Percentiles rank a stretch among this genome's conserved stretches.
Evolutionary conservation across 768 basidiomycete genomes (phyloP).

Genomic region (Porpolomopsis calyptriformis): DNA sequence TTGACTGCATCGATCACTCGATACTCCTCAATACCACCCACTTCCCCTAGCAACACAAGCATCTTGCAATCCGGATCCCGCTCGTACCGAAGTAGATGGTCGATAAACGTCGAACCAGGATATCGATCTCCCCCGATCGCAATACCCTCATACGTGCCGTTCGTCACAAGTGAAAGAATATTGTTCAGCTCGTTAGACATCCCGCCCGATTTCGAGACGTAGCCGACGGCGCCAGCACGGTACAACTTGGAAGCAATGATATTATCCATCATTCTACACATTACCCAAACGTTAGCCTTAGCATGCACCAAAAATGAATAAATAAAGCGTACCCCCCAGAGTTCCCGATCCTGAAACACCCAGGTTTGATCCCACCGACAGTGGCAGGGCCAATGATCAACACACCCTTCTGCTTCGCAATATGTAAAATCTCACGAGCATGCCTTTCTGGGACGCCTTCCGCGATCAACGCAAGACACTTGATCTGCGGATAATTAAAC

Average conservation of each 20-base stretch:
- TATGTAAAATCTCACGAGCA: slow-evolving; percentile 89
- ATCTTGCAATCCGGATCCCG: slow-evolving; percentile 96
- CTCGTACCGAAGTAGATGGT: slow-evolving; percentile 96
- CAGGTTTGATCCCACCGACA: slow-evolving; percentile 98
- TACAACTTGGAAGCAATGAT: slow-evolving; percentile 98
- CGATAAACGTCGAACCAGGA: slow-evolving; percentile 97
- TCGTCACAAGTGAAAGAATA: slow-evolving; percentile 90
- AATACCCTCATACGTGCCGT: slow-evolving; percentile 99
- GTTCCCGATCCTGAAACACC: slow-evolving; percentile 99
- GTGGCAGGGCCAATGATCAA: slow-evolving; percentile 94
- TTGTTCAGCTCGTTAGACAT: slow-evolving; percentile 99
- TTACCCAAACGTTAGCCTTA: slow-evolving; percentile 5
- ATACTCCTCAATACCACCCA: slow-evolving; percentile 98
- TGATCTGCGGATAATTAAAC: slow-evolving; percentile 48
- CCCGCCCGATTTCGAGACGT: slow-evolving; percentile 98
- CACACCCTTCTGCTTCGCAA: slow-evolving; percentile 75
- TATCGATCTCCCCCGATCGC: slow-evolving; percentile 99
- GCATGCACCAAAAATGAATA: not conserved
- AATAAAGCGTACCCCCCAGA: slow-evolving; percentile 68
- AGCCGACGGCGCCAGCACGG: slow-evolving; percentile 93
- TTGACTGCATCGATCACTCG: slow-evolving; percentile 97
- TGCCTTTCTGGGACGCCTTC: slow-evolving; percentile 99
- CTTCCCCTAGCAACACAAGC: slow-evolving; percentile 97
- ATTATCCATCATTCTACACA: slow-evolving; percentile 95
- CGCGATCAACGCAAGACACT: slow-evolving; percentile 82